phyloP scores from a whole-genome alignment of 2,329 filamentous ascomycete species.

The Cercospora zeae-maydis region DNA sequence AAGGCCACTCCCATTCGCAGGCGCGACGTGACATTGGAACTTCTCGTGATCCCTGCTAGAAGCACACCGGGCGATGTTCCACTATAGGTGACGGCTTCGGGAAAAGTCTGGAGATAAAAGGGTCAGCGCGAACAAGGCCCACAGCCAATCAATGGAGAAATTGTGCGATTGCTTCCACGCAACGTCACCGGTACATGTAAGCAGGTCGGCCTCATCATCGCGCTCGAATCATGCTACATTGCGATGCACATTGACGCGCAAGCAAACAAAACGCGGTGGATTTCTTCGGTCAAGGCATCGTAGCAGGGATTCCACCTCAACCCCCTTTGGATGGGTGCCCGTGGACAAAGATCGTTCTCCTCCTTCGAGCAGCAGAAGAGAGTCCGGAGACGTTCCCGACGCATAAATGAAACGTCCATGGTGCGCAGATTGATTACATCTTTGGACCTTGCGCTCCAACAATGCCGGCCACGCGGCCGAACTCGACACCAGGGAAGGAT shows the following conservation, averaged over 20 bases:
- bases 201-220: neutral
- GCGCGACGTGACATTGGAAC: neutral
- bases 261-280: neutral
- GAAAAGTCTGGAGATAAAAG: conserved; percentile 2
- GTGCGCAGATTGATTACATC: neutral
- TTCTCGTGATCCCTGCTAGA: neutral
- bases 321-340: neutral
- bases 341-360: neutral
- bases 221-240: neutral
- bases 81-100: conserved; percentile 3
- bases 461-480: neutral
- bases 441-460: neutral
- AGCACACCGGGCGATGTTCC: neutral
- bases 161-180: neutral
- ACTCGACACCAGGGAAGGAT: neutral
- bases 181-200: neutral
- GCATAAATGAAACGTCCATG: neutral
- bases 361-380: neutral
- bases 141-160: neutral
- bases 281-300: neutral
- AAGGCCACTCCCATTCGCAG: neutral
- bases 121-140: neutral
- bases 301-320: neutral
- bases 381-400: neutral
- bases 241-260: neutral